Evolutionary conservation across 2,329 filamentous ascomycete species (phyloP), one percentile per base, ranked within the genome.

Genomic region (Ceratocystis colombiana): DNA sequence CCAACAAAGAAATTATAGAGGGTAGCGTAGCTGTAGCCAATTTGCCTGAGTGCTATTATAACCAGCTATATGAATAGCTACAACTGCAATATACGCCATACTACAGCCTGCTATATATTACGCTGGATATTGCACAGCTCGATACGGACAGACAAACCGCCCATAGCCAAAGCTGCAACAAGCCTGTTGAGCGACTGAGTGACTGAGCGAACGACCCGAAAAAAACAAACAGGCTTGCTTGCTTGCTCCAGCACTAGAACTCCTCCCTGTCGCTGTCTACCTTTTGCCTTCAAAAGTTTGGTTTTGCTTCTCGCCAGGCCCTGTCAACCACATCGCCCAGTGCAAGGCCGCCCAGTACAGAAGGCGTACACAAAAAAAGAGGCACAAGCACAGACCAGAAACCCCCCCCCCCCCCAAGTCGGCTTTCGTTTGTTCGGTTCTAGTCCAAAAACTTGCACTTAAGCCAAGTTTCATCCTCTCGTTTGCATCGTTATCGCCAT

Each of bases 391-490:
- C 48, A 28, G 48, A 28, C 48, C 22, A 53, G 37, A 53, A 8
- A 10, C 8, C 20, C 20, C 22, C 48, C 17, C 46, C 20, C 20
- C 22, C 48, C 10, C 8, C 20, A 53, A 53, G 48, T 22, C 20
- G 25, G 48, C 48, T 53, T 53, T 53, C 20, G 48, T 53, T 53
- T 53, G 20, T n/a, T 53, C 22, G 48, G 48, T 3, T 28, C 48
- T 53, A 25, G 48, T 53, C 48, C 48, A 25, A 53, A 53, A 53
- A 53, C 48, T 22, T 53, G 48, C 48, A 53, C 48, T 25, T 53
- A 12, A 53, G 22, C 48, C 48, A 28, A 53, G 48, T 53, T 25
- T 25, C 20, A 53, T 25, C 20, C 20, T 53, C 48, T 53, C 22
- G 20, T n/a, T 44, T 22, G 57, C 28, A 22, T 61, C n/a, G 20